Conservation (phyloP, 2,329 filamentous ascomycete genomes). For the Ceratocystis colombiana region DNA sequence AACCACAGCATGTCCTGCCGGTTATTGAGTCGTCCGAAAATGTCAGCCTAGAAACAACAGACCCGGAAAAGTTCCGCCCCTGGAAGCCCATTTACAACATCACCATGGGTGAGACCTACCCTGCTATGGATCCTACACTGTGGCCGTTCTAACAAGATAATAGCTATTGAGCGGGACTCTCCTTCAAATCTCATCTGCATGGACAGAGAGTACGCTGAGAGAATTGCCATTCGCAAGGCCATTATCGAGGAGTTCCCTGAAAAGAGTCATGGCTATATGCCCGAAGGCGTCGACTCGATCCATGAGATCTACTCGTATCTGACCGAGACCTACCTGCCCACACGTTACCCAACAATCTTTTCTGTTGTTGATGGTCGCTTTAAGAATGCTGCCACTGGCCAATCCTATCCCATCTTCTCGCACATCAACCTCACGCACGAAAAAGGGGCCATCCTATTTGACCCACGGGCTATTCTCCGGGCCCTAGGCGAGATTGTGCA, state of each 20-base stretch:
- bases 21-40: constrained; percentile 28
- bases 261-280: constrained; percentile 37
- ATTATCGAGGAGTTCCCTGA: constrained; percentile 35
- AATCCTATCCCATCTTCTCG: constrained; percentile 30
- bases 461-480: constrained; percentile 33
- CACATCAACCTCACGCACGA: constrained; percentile 13
- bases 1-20: not conserved
- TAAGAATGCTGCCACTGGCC: constrained; percentile 36
- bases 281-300: constrained; percentile 36
- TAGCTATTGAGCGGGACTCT: constrained; percentile 37
- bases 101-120: constrained; percentile 40
- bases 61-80: constrained; percentile 37
- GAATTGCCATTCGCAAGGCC: constrained; percentile 35
- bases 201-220: constrained; percentile 41
- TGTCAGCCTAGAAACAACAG: constrained; percentile 36
- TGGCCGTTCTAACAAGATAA: not conserved
- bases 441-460: constrained; percentile 20
- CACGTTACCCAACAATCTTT: constrained; percentile 42
- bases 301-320: constrained; percentile 42
- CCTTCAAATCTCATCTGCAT: constrained; percentile 45
- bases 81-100: constrained; percentile 46
- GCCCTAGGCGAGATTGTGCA: constrained; percentile 43
- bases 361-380: constrained; percentile 27
- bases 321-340: constrained; percentile 39
- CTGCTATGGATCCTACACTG: not conserved